Percentiles rank a stretch among this genome's conserved stretches.
These are phyloP conservation scores for Metschnikowia lunata DNA, from an alignment of 805 yeast species.

Conservation along the genomic window DNA sequence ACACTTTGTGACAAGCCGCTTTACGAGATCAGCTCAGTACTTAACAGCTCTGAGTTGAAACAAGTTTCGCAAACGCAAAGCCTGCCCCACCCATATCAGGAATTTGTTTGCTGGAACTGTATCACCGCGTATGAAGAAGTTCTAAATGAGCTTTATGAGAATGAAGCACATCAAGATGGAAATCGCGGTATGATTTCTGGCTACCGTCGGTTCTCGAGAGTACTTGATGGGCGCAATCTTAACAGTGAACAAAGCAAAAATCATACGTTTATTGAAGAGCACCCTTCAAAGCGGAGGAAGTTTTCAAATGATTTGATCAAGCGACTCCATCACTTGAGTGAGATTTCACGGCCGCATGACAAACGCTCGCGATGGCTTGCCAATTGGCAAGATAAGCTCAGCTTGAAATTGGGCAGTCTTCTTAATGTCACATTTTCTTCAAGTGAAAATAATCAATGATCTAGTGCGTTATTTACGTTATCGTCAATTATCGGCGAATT, in stretches of 20 bases:
- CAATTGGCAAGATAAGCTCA: conserved; percentile 7
- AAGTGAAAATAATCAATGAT: not conserved
- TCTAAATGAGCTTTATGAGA: conserved; percentile 35
- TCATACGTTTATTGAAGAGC: not conserved
- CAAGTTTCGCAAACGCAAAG: not conserved
- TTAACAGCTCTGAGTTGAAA: conserved; percentile 19
- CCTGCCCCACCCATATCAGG: conserved; percentile 32
- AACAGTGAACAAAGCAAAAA: too few species aligned
- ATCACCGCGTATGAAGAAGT: conserved; percentile 53
- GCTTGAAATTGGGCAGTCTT: conserved; percentile 4
- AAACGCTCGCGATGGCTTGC: conserved; percentile 10
- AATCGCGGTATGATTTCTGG: too few species aligned
- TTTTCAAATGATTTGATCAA: conserved; percentile 26
- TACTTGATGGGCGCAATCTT: too few species aligned
- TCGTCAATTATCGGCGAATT: too few species aligned
- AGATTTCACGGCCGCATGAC: conserved; percentile 12
- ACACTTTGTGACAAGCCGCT: conserved; percentile 68
- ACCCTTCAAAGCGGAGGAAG: not conserved
- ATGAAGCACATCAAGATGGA: conserved; percentile 5
- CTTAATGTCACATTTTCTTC: conserved; percentile 2
- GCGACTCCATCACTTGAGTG: conserved; percentile 17
- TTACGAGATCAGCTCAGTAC: conserved; percentile 52
- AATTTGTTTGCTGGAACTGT: conserved; percentile 63
- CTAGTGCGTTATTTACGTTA: too few species aligned
- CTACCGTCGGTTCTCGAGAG: too few species aligned